Conservation (phyloP, 768 basidiomycete genomes). For the Hortiboletus flavorubellus region DNA sequence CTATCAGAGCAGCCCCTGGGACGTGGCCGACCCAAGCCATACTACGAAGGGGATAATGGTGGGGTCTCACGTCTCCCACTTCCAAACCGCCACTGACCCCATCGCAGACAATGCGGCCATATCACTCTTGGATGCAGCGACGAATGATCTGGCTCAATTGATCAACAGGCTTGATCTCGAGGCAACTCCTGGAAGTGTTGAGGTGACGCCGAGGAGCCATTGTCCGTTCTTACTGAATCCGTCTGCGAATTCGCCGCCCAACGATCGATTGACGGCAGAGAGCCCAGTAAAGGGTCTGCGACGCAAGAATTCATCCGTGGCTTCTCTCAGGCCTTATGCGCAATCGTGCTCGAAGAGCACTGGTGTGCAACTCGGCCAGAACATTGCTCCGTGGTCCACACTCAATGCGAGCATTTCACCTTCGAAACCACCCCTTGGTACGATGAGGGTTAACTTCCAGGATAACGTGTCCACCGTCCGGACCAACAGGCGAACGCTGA, state of each 20-base stretch:
- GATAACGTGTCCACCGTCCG: constrained; percentile 21
- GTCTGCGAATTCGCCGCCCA: constrained; percentile 30
- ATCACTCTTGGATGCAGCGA: constrained; percentile 74
- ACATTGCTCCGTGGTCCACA: constrained; percentile 62
- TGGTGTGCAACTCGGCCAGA: constrained; percentile 42
- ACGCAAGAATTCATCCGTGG: constrained; percentile 39
- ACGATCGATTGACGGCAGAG: constrained; percentile 25
- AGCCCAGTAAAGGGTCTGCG: constrained; percentile 39
- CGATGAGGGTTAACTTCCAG: constrained; percentile 23
- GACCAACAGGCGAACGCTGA: constrained; percentile 52
- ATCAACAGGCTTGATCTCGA: constrained; percentile 81
- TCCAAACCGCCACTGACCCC: neutral
- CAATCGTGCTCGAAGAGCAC: constrained; percentile 28
- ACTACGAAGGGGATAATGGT: constrained; percentile 51
- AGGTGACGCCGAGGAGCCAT: constrained; percentile 41
- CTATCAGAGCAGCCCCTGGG: constrained; percentile 63
- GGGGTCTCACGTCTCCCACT: neutral
- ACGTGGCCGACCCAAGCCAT: constrained; percentile 43
- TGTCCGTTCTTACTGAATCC: constrained; percentile 18
- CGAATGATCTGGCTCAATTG: constrained; percentile 72
- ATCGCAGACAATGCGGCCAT: constrained; percentile 47
- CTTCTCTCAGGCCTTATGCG: constrained; percentile 51
- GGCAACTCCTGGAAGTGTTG: constrained; percentile 63
- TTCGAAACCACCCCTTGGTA: constrained; percentile 29
- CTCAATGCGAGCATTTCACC: constrained; percentile 41